Evolutionary conservation across 2,329 filamentous ascomycete species (phyloP).

Genomic region (Pseudocercospora vitis): DNA sequence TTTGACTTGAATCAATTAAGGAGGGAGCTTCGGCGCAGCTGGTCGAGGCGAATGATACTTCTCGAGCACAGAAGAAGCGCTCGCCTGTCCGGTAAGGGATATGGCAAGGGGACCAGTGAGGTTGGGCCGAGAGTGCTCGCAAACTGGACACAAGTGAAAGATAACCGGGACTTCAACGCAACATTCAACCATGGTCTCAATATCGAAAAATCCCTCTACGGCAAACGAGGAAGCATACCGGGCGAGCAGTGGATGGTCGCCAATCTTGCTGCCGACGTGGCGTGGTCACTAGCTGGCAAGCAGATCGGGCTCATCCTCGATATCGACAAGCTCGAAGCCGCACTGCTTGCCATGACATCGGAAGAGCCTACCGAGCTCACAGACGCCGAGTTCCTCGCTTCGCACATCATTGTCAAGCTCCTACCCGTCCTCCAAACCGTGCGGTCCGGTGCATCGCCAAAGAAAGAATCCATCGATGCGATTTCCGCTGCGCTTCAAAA

Average conservation of each 20-base stretch:
- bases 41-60: conserved; percentile 34
- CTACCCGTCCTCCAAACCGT: conserved; percentile 19
- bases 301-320: conserved; percentile 23
- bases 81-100: conserved; percentile 31
- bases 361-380: conserved; percentile 11
- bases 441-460: conserved; percentile 10
- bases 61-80: conserved; percentile 38
- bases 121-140: conserved; percentile 30
- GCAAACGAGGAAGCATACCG: conserved; percentile 13
- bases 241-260: conserved; percentile 28
- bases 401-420: conserved; percentile 22
- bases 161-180: conserved; percentile 39
- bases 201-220: conserved; percentile 32
- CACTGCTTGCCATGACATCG: neutral
- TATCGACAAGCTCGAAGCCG: conserved; percentile 10
- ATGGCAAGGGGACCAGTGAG: conserved; percentile 23
- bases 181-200: conserved; percentile 38
- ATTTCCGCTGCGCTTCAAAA: conserved; percentile 21
- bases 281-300: conserved; percentile 29
- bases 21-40: conserved; percentile 32
- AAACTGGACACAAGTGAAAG: conserved; percentile 34
- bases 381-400: conserved; percentile 24
- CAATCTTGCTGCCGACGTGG: conserved; percentile 31
- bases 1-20: conserved; percentile 40
- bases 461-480: conserved; percentile 12